Conservation (phyloP, 441 rosid species). For the Macaranga tanarius region DNA sequence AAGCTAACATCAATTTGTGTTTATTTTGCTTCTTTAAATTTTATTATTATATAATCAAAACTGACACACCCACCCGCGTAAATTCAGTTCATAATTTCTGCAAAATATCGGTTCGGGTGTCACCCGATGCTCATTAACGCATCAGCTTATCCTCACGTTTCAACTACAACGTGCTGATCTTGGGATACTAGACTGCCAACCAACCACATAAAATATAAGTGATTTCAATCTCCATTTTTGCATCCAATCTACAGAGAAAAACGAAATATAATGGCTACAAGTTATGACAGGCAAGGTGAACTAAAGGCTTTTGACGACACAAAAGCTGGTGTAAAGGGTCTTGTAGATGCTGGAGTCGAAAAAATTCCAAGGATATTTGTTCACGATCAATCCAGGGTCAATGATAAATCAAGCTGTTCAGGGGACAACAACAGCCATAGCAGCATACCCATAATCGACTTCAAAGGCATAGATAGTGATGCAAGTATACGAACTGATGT, state of each 20-base stretch:
- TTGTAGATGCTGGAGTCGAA: constrained; percentile 26
- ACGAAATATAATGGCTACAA: neutral
- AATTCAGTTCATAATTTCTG: too few relatives aligned
- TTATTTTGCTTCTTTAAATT: too few relatives aligned
- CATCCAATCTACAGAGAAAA: neutral
- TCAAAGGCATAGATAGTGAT: neutral
- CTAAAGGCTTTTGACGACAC: constrained; percentile 27
- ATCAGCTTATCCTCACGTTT: too few relatives aligned
- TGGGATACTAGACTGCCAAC: too few relatives aligned
- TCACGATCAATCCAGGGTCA: neutral
- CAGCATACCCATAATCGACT: constrained; percentile 11
- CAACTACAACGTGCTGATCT: too few relatives aligned
- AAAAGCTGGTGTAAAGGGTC: constrained; percentile 32
- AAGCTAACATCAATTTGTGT: too few relatives aligned
- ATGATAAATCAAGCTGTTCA: neutral
- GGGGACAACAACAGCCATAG: neutral
- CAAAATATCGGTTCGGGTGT: too few relatives aligned
- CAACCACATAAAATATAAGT: too few relatives aligned
- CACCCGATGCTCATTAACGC: too few relatives aligned
- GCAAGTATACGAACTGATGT: neutral
- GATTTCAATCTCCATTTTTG: neutral
- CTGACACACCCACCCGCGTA: too few relatives aligned
- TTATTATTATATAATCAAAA: too few relatives aligned
- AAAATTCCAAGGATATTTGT: constrained; percentile 30
- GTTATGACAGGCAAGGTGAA: constrained; percentile 2